These are phyloP conservation scores for Triadica sebifera DNA, from an alignment of 345 rosid species.

Conservation along the genomic window DNA sequence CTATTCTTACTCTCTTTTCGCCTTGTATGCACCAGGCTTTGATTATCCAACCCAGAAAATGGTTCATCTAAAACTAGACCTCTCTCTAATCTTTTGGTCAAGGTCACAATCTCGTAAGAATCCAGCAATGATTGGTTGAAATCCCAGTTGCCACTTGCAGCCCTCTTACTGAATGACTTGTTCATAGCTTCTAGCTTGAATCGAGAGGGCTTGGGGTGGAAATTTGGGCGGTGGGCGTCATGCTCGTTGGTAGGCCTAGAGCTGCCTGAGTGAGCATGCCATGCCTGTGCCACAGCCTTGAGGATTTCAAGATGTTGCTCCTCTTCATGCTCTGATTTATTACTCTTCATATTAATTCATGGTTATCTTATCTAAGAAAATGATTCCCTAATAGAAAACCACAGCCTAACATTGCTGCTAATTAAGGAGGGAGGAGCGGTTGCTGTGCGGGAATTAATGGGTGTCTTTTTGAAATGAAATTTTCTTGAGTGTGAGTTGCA, in stretches of 20 bases:
- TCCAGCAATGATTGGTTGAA: slow-evolving; percentile 69
- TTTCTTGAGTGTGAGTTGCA: slow-evolving; percentile 3
- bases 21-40: slow-evolving; percentile 15
- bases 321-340: slow-evolving; percentile 11
- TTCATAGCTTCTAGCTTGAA: slow-evolving; percentile 62
- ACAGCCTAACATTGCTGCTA: slow-evolving; percentile 17
- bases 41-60: slow-evolving; percentile 18
- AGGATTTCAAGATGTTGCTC: slow-evolving; percentile 51
- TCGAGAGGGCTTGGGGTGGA: slow-evolving; percentile 55
- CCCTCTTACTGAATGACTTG: slow-evolving; percentile 19
- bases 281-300: slow-evolving; percentile 88
- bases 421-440: background rate
- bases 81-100: slow-evolving; percentile 58
- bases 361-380: slow-evolving; percentile 21
- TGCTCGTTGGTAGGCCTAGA: slow-evolving; percentile 45
- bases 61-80: slow-evolving; percentile 45
- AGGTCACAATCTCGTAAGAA: slow-evolving; percentile 65
- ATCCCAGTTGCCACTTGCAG: slow-evolving; percentile 48
- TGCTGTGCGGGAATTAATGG: background rate
- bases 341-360: slow-evolving; percentile 34
- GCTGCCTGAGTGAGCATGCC: slow-evolving; percentile 58
- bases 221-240: slow-evolving; percentile 44
- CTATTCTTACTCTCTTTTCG: slow-evolving; percentile 54
- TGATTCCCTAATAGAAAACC: background rate
- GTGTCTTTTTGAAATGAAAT: background rate